Evolutionary conservation across 2,329 filamentous ascomycete species (phyloP), one percentile per base, ranked within the genome.

Genomic region (Tolypocladium guangdongense): DNA sequence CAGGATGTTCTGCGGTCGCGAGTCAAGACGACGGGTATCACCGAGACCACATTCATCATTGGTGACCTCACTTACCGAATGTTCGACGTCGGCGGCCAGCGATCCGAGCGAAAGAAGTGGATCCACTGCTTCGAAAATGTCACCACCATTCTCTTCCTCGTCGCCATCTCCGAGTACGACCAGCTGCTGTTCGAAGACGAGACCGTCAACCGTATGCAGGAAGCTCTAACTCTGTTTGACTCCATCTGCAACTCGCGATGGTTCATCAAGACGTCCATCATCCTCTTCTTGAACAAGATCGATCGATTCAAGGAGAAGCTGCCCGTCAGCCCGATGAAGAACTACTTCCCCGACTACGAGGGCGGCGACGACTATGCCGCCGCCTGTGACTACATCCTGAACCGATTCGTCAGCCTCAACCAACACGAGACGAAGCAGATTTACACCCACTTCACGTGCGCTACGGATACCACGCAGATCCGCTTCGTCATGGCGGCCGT

Each of bases 381-480:
- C 51, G 93, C 93, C 38, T 99, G 93, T 76, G 92, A 99, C 72
- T 99, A 99, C 76, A 97, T 99, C 66, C 82, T 99, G 58, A 97
- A 97, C 81, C 84, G 93, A 68, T 99, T 99, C 73, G 93, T 97
- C 65, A 93, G 88, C 69, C 78, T 99, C 69, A 99, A 99, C 77
- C 93, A 97, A 74, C 92, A 96, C 71, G 93, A 97, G 78, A 96
- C 90, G 53, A 99, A 99, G 80, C 93, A 99, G 73, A 97, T 99
- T 71, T 99, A 99, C 80, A 99, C 93, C 55, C 93, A 97, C 74
- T 99, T 99, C 75, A 99, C 93, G 50, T 97, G 93, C 71, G 93
- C 93, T 57, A 99, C 93, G 49, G 93, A 99, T 69, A 99, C 93
- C 35, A 96, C 93, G 66, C 93, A 99, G 73, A 99, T 99, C 65